phyloP scores from a whole-genome alignment of 2,329 filamentous ascomycete species.

The Chalaropsis ovoidea region DNA sequence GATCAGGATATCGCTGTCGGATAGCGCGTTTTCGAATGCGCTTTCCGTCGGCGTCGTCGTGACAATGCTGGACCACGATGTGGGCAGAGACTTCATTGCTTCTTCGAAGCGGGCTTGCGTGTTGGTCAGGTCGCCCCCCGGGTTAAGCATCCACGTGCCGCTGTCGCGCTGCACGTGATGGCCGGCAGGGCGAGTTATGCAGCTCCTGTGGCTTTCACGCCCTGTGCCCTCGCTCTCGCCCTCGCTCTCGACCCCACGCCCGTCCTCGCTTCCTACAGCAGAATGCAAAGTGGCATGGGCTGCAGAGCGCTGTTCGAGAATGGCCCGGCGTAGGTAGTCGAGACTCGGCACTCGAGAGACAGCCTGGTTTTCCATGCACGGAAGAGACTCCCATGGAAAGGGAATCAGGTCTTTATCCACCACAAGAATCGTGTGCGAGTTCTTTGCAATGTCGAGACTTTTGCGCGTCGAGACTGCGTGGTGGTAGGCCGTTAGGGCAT shows the following conservation, averaged over 20 bases:
- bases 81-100: constrained; percentile 43
- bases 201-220: constrained; percentile 29
- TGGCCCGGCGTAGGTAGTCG: constrained; percentile 64
- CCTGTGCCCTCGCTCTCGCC: constrained; percentile 21
- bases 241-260: neutral
- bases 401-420: constrained; percentile 82
- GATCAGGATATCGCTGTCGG: constrained; percentile 60
- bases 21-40: constrained; percentile 62
- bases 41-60: constrained; percentile 61
- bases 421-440: constrained; percentile 70
- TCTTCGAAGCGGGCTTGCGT: constrained; percentile 68
- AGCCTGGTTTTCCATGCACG: constrained; percentile 67
- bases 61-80: constrained; percentile 61
- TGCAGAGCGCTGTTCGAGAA: constrained; percentile 45
- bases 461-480: constrained; percentile 34
- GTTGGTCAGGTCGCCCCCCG: constrained; percentile 67
- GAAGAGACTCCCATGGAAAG: constrained; percentile 93
- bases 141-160: constrained; percentile 80
- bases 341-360: constrained; percentile 85
- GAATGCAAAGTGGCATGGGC: constrained; percentile 9
- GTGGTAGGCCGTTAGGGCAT: constrained; percentile 74
- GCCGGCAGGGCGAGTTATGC: constrained; percentile 31
- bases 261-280: neutral
- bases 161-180: constrained; percentile 46
- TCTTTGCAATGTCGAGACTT: constrained; percentile 33